Conservation (phyloP, 129 eudicot species). For the Centella asiatica region DNA sequence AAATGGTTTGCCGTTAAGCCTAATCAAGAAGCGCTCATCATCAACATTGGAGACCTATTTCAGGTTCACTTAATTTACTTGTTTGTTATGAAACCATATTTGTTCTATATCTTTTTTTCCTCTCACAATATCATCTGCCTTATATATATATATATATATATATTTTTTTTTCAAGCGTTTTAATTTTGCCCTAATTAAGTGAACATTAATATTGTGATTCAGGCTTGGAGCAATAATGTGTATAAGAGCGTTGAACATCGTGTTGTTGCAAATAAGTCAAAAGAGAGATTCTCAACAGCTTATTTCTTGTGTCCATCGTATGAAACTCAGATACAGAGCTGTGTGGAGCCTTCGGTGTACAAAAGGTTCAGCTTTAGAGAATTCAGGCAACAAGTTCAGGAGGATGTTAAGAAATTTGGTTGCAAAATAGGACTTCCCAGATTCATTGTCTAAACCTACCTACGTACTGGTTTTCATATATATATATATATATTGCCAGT, state of each 20-base stretch:
- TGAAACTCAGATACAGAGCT: conserved; percentile 53
- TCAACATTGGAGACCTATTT: conserved; percentile 81
- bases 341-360: conserved; percentile 36
- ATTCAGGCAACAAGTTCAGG: conserved; percentile 62
- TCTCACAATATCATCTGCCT: too few species aligned
- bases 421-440: conserved; percentile 72
- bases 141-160: neutral
- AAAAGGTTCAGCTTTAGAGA: conserved; percentile 60
- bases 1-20: conserved; percentile 77
- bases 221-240: conserved; percentile 90
- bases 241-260: conserved; percentile 84
- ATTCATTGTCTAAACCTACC: conserved; percentile 36
- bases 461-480: too few species aligned
- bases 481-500: too few species aligned
- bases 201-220: conserved; percentile 1
- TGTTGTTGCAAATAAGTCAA: conserved; percentile 45
- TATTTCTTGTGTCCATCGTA: conserved; percentile 72
- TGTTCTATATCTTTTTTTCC: too few species aligned
- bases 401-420: conserved; percentile 62
- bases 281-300: conserved; percentile 72
- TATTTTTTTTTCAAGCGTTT: neutral
- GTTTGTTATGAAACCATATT: too few species aligned
- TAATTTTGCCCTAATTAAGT: too few species aligned
- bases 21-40: conserved; percentile 51
- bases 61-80: conserved; percentile 47